phyloP scores from a whole-genome alignment of 2,329 filamentous ascomycete genomes.

The Aureobasidium lini region DNA sequence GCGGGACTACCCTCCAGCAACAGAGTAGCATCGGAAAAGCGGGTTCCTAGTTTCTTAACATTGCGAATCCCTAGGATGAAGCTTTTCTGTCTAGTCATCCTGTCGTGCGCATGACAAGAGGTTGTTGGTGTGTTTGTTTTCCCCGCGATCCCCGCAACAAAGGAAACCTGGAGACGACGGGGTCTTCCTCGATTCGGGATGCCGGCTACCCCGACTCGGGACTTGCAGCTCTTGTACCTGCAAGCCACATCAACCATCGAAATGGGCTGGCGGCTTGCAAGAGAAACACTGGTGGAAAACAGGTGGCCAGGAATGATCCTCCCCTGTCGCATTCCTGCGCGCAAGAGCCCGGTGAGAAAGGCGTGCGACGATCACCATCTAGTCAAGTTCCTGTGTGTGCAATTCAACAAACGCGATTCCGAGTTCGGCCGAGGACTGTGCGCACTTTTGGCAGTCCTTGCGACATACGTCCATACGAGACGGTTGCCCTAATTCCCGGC shows the following conservation, averaged over 20 bases:
- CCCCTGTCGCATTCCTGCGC: neutral
- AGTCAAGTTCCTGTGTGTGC: neutral
- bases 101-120: neutral
- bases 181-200: neutral
- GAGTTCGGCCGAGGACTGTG: neutral
- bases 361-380: neutral
- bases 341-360: neutral
- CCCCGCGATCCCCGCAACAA: constrained; percentile 12
- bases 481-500: neutral
- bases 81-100: neutral
- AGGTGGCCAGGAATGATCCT: neutral
- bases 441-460: neutral
- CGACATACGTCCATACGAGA: neutral
- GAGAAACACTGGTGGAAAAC: neutral
- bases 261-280: neutral
- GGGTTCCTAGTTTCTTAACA: neutral
- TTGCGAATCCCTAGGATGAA: neutral
- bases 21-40: neutral
- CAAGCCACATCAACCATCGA: neutral
- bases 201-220: neutral
- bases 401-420: neutral
- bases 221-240: neutral
- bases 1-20: neutral
- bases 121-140: neutral
- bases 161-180: neutral